phyloP scores from a whole-genome alignment of 2,329 filamentous ascomycete genomes.

The Ophiostoma pallidulum region DNA sequence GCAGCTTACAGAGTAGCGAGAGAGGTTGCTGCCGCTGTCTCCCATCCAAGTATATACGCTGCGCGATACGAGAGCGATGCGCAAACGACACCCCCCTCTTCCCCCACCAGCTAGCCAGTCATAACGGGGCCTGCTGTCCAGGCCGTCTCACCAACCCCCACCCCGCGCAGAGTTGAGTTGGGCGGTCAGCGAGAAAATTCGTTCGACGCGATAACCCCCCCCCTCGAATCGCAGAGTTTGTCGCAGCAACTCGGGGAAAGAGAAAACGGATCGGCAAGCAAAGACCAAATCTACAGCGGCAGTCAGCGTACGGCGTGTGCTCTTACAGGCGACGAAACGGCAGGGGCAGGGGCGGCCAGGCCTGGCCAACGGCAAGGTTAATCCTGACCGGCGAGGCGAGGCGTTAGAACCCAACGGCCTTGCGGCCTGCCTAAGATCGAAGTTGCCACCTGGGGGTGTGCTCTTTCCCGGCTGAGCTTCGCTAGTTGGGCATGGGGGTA shows the following conservation, averaged over 20 bases:
- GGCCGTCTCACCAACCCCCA: slow-evolving; percentile 11
- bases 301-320: too few species aligned
- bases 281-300: too few species aligned
- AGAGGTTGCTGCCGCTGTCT: background rate
- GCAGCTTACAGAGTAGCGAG: too few species aligned
- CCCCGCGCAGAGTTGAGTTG: background rate
- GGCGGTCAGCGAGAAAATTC: slow-evolving; percentile 8
- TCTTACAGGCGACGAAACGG: background rate
- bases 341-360: background rate
- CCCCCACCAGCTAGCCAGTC: slow-evolving; percentile 4
- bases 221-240: too few species aligned
- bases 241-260: too few species aligned
- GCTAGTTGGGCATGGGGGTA: too few species aligned
- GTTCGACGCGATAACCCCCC: background rate
- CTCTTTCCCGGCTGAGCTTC: background rate
- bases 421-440: slow-evolving; percentile 1
- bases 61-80: background rate
- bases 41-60: background rate
- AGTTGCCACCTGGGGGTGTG: background rate
- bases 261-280: too few species aligned
- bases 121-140: slow-evolving; percentile 7
- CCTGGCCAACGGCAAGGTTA: background rate
- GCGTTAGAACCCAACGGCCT: background rate
- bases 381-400: slow-evolving; percentile 1
- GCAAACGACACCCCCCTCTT: background rate